Conservation (phyloP, 2,329 filamentous ascomycete genomes). For the Akanthomyces uredinophilus region DNA sequence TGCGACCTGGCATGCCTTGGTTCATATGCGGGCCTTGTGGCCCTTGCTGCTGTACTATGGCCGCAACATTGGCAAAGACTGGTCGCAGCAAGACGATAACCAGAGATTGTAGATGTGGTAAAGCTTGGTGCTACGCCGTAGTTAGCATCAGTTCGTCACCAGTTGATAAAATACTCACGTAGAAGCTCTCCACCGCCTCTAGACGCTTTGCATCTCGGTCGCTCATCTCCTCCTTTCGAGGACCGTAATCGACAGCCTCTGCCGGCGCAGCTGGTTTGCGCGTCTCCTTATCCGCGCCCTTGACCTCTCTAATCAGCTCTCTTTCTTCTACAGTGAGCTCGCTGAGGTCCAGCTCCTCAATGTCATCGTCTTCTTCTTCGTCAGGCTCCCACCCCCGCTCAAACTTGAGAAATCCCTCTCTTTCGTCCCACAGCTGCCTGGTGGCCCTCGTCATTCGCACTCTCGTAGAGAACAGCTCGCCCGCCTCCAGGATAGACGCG, state of each 20-base stretch:
- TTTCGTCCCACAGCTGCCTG: constrained; percentile 89
- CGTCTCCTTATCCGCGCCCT: constrained; percentile 27
- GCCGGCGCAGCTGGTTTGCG: constrained; percentile 22
- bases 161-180: constrained; percentile 52
- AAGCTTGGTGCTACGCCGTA: constrained; percentile 55
- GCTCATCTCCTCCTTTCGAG: constrained; percentile 41
- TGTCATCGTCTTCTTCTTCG: constrained; percentile 39
- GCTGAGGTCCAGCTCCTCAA: constrained; percentile 42
- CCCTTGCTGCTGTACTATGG: constrained; percentile 63
- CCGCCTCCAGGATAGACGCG: constrained; percentile 89
- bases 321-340: constrained; percentile 39
- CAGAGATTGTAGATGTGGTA: constrained; percentile 86
- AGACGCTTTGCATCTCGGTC: constrained; percentile 60
- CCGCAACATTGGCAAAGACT: constrained; percentile 79
- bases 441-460: constrained; percentile 90
- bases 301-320: constrained; percentile 38
- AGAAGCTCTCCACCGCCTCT: constrained; percentile 73
- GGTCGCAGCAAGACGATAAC: constrained; percentile 90
- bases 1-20: constrained; percentile 35
- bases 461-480: constrained; percentile 81
- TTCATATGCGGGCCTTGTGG: constrained; percentile 42
- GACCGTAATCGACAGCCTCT: constrained; percentile 39
- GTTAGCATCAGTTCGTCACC: not conserved
- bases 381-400: constrained; percentile 75
- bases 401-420: constrained; percentile 85